phyloP scores from a whole-genome alignment of 192 early-diverging fungal species.

The Paraglomus brasilianum region DNA sequence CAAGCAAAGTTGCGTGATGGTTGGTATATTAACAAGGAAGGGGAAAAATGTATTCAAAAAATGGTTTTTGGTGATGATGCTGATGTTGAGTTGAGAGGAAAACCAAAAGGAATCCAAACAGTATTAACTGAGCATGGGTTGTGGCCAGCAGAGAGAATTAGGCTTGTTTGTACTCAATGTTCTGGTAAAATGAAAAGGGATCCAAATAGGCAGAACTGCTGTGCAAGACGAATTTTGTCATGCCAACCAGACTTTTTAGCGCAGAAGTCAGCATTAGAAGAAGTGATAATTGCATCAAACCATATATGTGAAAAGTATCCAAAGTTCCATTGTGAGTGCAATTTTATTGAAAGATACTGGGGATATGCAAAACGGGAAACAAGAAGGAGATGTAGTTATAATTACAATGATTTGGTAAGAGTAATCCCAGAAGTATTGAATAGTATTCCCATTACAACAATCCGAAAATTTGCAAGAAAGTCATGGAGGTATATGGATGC shows the following conservation, averaged over 20 bases:
- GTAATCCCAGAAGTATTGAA: neutral
- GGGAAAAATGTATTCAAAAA: neutral
- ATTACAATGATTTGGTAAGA: slow-evolving; percentile 6
- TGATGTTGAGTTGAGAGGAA: slow-evolving; percentile 27
- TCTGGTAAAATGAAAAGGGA: slow-evolving; percentile 7
- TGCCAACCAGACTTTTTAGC: slow-evolving; percentile 15
- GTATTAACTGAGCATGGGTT: slow-evolving; percentile 29
- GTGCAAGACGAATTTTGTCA: slow-evolving; percentile 19
- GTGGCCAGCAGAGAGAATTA: slow-evolving; percentile 28
- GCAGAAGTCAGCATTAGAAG: slow-evolving; percentile 19
- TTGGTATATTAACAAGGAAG: slow-evolving; percentile 2
- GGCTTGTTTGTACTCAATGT: slow-evolving; percentile 24
- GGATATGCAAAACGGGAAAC: slow-evolving; percentile 4
- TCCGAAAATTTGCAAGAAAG: neutral
- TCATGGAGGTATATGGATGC: slow-evolving; percentile 24
- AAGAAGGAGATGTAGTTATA: slow-evolving; percentile 6
- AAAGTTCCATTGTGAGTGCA: slow-evolving; percentile 32
- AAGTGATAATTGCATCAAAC: slow-evolving; percentile 9
- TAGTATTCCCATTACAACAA: neutral
- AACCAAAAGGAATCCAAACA: slow-evolving; percentile 38
- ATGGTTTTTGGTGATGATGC: slow-evolving; percentile 34
- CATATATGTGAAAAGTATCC: slow-evolving; percentile 30
- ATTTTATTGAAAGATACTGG: slow-evolving; percentile 32
- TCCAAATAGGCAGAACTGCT: neutral
- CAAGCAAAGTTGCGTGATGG: slow-evolving; percentile 24